phyloP scores from a whole-genome alignment of 164 flowering plant species.

The Vitis cinerea region DNA sequence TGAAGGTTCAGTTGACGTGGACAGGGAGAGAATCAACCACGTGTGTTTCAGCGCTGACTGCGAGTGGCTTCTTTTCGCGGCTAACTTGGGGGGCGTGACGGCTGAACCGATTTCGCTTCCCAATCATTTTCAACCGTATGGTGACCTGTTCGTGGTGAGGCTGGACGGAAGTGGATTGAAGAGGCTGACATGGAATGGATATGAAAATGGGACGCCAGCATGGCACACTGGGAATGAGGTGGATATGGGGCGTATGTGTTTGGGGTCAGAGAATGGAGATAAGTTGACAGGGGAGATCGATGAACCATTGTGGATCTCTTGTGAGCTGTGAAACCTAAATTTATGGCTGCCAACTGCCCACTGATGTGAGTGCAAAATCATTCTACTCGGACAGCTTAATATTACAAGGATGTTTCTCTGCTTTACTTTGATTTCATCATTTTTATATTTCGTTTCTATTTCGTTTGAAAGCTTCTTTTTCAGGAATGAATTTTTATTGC shows the following conservation, averaged over 20 bases:
- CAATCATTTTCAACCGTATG: constrained; percentile 92
- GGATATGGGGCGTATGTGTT: constrained; percentile 25
- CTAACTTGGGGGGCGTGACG: constrained; percentile 67
- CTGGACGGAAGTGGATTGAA: constrained; percentile 71
- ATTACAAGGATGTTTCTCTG: no score
- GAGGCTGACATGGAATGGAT: constrained; percentile 82
- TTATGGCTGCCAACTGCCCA: no score
- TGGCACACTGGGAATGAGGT: constrained; percentile 45
- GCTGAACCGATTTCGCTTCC: constrained; percentile 83
- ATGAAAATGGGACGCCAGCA: constrained; percentile 87
- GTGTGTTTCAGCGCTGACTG: constrained; percentile 75
- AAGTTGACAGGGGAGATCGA: constrained; percentile 52
- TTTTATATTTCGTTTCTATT: no score
- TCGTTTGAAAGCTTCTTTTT: no score
- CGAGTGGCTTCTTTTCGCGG: constrained; percentile 74
- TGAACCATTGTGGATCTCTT: constrained; percentile 67
- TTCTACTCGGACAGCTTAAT: no score
- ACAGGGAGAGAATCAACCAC: constrained; percentile 79
- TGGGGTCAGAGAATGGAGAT: constrained; percentile 38
- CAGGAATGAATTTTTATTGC: no score
- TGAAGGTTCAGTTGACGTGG: constrained; percentile 43
- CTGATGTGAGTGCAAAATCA: no score
- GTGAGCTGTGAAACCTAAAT: constrained; percentile 22
- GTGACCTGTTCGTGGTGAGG: constrained; percentile 59
- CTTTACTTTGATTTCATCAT: no score